Base-by-base conservation (phyloP, 2,329 filamentous ascomycete genomes). In the Lachnellula hyalina region DNA sequence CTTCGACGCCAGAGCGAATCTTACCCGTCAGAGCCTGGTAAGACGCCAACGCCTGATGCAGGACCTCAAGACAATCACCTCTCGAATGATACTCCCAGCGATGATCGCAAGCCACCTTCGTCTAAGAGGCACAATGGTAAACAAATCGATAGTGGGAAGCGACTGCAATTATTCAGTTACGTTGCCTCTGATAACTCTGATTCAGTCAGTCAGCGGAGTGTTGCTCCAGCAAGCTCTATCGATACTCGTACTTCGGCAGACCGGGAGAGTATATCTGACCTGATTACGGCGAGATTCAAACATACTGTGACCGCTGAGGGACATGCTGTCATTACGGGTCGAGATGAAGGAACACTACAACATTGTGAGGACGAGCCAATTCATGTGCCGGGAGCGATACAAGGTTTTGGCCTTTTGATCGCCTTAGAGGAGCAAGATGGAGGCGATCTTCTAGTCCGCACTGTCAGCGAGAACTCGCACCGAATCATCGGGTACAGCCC, bases 361-460 rank as follows among this genome's bases (percentile, higher is more conserved):
- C 81, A 84, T 51, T 96, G 91, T 66, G 91, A 96, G 70, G 91
- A 96, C 65, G 91, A 96, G 65, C 90, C 91, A 0, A 96, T 96
- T 25, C 90, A 93, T 61, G 86, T 90, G 1, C 91, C 91, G 0
- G 90, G 90, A 35, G 88, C 89, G 1, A 74, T 92, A 0, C 91
- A 96, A 68, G 78, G 82, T 1, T 96, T 96, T 63, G 91, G 91
- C 1, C 76, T 89, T 4, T 74, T 96, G 23, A 65, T 96, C 34
- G 90, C 86, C 0, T 70, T 96, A 19, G 81, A 85, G 52, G 87
- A 92, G 68, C 84, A 89, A 52, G 67, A 73, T 0, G 84, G 87
- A 38, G 86, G 86, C 3, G 82, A 80, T 40, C 79, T 94, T 11
- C 68, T 82, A 1, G 87, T 92, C 12, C 82, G 87, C 15, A 80